Conservation (phyloP, 2,329 filamentous ascomycete genomes). For the Colletotrichum costaricense region DNA sequence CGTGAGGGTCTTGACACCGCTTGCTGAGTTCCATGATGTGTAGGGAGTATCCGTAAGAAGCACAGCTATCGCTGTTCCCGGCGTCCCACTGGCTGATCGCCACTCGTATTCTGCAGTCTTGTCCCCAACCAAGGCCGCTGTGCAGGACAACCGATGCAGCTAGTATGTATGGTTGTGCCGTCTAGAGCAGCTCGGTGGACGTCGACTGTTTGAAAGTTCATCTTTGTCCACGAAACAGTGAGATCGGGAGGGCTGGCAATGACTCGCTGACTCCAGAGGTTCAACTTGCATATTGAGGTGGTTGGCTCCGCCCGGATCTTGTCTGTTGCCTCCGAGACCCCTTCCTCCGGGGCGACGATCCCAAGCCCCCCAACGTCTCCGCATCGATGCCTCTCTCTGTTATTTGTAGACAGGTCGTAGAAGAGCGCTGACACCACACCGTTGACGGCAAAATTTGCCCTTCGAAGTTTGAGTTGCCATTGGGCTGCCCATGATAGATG, state of each 20-base stretch:
- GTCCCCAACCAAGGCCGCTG: neutral
- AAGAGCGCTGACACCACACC: neutral
- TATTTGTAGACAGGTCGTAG: neutral
- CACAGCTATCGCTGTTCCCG: constrained; percentile 4
- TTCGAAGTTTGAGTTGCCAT: neutral
- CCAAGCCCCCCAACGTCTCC: constrained; percentile 6
- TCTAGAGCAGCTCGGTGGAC: constrained; percentile 6
- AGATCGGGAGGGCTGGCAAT: neutral
- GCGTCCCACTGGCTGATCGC: constrained; percentile 30
- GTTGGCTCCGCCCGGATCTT: constrained; percentile 16
- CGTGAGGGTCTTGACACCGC: constrained; percentile 7
- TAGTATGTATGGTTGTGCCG: constrained; percentile 10
- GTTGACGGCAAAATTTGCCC: neutral
- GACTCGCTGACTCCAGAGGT: neutral
- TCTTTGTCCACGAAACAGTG: neutral
- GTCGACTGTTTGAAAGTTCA: constrained; percentile 23
- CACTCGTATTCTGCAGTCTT: constrained; percentile 35
- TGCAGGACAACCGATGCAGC: constrained; percentile 26
- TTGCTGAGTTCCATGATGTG: neutral
- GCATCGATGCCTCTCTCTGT: neutral
- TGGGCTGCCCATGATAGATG: neutral
- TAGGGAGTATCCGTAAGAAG: neutral
- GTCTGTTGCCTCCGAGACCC: constrained; percentile 12
- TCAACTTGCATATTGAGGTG: neutral
- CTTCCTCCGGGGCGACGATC: neutral